Percentiles rank a stretch among this genome's conserved stretches.
Evolutionary conservation across 2,329 filamentous ascomycete species (phyloP).

Genomic region (Lecanicillium sp.): DNA sequence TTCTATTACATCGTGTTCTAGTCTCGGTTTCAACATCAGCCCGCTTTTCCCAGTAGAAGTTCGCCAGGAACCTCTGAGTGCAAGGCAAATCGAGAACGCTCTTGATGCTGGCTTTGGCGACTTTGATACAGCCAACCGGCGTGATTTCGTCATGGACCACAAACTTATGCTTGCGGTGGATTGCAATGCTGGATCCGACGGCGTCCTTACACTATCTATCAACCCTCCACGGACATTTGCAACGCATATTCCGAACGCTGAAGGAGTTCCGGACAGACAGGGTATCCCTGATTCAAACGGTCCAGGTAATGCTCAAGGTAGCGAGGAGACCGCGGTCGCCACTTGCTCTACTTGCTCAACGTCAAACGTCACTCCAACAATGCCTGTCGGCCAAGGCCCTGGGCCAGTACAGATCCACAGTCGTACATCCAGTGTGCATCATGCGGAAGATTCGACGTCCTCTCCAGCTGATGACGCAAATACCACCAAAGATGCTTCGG

Average conservation of each 20-base stretch:
- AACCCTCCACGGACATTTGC: constrained; percentile 12
- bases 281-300: too few species aligned
- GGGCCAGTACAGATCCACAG: too few species aligned
- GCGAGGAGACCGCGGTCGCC: not conserved
- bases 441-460: too few species aligned
- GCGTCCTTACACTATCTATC: constrained; percentile 21
- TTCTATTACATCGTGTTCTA: constrained; percentile 18
- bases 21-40: constrained; percentile 18
- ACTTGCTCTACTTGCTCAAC: not conserved
- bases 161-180: constrained; percentile 18
- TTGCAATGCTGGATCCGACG: constrained; percentile 23
- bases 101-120: constrained; percentile 1
- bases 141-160: constrained; percentile 12
- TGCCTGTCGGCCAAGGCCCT: too few species aligned
- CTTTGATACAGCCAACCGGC: constrained; percentile 6
- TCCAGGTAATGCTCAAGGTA: too few species aligned
- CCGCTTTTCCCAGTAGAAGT: constrained; percentile 23
- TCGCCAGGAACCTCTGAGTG: constrained; percentile 9
- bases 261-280: not conserved
- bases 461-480: too few species aligned
- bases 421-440: too few species aligned
- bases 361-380: not conserved
- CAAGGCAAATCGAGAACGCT: constrained; percentile 7
- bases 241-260: constrained; percentile 1
- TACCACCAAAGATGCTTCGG: too few species aligned